Conservation (phyloP, 495 filamentous ascomycete species). For the Paragyromitra xinjiangensis region DNA sequence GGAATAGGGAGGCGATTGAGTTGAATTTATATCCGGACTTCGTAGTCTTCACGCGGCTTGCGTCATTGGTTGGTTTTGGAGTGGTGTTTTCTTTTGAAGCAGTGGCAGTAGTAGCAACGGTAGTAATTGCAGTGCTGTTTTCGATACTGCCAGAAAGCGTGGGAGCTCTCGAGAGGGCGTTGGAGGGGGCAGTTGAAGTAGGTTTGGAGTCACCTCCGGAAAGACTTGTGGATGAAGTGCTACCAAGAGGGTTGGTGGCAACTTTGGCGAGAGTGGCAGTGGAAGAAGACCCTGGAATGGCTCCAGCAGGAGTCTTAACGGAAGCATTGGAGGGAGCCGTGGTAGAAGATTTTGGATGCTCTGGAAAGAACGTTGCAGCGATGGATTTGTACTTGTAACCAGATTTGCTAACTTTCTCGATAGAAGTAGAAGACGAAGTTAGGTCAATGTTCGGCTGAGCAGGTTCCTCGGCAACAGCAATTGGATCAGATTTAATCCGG, state of each 20-base stretch:
- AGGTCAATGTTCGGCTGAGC: neutral
- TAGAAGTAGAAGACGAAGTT: neutral
- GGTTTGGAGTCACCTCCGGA: neutral
- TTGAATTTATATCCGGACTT: constrained; percentile 43
- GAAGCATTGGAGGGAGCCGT: neutral
- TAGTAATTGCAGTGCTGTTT: neutral
- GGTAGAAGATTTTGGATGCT: neutral
- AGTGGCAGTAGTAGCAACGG: neutral
- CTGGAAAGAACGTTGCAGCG: constrained; percentile 26
- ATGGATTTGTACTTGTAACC: constrained; percentile 50
- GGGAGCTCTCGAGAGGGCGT: constrained; percentile 8
- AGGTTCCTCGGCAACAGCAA: neutral
- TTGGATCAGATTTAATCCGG: neutral
- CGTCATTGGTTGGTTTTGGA: neutral
- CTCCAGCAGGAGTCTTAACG: neutral
- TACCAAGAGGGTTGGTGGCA: neutral
- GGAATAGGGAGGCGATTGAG: constrained; percentile 35
- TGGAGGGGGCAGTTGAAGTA: neutral
- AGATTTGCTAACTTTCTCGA: constrained; percentile 34
- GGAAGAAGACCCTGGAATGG: neutral
- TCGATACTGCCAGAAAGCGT: neutral
- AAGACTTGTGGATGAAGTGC: neutral
- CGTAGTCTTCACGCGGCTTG: constrained; percentile 25
- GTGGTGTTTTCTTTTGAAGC: neutral
- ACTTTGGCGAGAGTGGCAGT: neutral